A percentile compares a stretch with the other conserved stretches of the same genome.
phyloP scores from a whole-genome alignment of 805 yeast genomes.

The Metschnikowia shivogae region DNA sequence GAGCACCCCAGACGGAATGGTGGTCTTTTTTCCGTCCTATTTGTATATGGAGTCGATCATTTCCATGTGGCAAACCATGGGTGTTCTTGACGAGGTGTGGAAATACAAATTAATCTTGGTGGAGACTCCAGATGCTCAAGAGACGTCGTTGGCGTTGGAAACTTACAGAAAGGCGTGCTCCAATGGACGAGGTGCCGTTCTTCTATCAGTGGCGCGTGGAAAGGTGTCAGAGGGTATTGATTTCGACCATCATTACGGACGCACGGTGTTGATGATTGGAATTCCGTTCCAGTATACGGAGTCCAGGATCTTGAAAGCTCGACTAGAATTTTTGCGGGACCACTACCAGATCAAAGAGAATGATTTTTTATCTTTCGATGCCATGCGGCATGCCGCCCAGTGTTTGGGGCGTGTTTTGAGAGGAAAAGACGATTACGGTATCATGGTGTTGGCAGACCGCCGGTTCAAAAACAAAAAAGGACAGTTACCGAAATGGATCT shows the following conservation, averaged over 20 bases:
- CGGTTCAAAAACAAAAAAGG: conserved; percentile 80
- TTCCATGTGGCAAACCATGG: conserved; percentile 99
- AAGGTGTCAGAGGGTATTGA: conserved; percentile 98
- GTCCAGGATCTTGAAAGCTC: conserved; percentile 90
- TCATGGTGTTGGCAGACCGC: conserved; percentile 96
- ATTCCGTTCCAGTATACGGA: conserved; percentile 99
- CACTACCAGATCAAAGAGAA: conserved; percentile 89
- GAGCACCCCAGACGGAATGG: conserved; percentile 96
- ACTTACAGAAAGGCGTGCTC: conserved; percentile 95
- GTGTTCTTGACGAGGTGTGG: conserved; percentile 97
- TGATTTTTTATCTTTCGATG: conserved; percentile 95
- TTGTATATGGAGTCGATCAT: conserved; percentile 97
- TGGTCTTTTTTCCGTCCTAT: conserved; percentile 95
- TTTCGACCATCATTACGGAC: conserved; percentile 97
- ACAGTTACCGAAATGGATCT: conserved; percentile 96
- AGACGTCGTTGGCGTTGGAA: conserved; percentile 90
- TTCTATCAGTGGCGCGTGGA: conserved; percentile 97
- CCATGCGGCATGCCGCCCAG: conserved; percentile 99
- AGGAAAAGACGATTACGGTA: conserved; percentile 98
- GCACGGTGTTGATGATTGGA: conserved; percentile 97
- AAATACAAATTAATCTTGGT: conserved; percentile 90
- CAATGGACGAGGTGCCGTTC: conserved; percentile 95
- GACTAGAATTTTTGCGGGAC: conserved; percentile 89
- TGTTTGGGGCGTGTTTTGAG: conserved; percentile 95
- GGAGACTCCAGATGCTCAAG: conserved; percentile 99